phyloP scores from a whole-genome alignment of 1,139 yeast species.

The Maudiozyma humilis region DNA sequence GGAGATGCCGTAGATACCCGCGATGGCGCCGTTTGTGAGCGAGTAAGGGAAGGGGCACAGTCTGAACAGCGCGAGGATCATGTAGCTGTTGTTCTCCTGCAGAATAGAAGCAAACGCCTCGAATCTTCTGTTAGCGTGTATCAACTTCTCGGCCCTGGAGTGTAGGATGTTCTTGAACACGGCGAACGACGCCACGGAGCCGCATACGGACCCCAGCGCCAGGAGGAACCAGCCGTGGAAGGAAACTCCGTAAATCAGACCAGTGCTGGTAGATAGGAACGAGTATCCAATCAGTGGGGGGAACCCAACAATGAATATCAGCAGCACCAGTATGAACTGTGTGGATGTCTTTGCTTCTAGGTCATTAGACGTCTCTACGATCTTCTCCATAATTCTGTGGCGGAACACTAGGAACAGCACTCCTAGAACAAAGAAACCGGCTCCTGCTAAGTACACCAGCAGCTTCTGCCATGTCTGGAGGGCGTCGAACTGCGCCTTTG shows the following conservation, averaged over 20 bases:
- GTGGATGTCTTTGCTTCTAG: slow-evolving; percentile 37
- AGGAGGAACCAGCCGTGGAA: slow-evolving; percentile 68
- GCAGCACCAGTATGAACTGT: slow-evolving; percentile 42
- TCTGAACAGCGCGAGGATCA: slow-evolving; percentile 61
- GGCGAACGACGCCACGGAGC: slow-evolving; percentile 66
- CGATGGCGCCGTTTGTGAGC: slow-evolving; percentile 83
- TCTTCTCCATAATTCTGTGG: slow-evolving; percentile 36
- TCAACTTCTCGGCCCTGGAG: slow-evolving; percentile 48
- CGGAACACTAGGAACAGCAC: slow-evolving; percentile 42
- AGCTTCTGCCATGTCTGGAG: slow-evolving; percentile 24
- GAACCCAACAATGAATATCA: slow-evolving; percentile 50
- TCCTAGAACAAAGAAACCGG: slow-evolving; percentile 22
- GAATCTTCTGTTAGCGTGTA: slow-evolving; percentile 50
- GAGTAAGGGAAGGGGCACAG: slow-evolving; percentile 92
- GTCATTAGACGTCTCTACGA: slow-evolving; percentile 41
- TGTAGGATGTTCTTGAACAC: slow-evolving; percentile 55
- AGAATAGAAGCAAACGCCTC: slow-evolving; percentile 70
- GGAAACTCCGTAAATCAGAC: slow-evolving; percentile 77
- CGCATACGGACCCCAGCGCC: slow-evolving; percentile 59
- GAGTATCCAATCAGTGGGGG: slow-evolving; percentile 89
- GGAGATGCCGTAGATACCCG: slow-evolving; percentile 70
- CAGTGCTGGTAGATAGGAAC: slow-evolving; percentile 57
- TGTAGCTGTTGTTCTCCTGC: slow-evolving; percentile 58
- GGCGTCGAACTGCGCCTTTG: slow-evolving; percentile 14
- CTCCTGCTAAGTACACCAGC: slow-evolving; percentile 14